Percentiles rank a stretch among this genome's conserved stretches.
Conservation (phyloP, 768 basidiomycete species). For the Kwoniella sp. region DNA sequence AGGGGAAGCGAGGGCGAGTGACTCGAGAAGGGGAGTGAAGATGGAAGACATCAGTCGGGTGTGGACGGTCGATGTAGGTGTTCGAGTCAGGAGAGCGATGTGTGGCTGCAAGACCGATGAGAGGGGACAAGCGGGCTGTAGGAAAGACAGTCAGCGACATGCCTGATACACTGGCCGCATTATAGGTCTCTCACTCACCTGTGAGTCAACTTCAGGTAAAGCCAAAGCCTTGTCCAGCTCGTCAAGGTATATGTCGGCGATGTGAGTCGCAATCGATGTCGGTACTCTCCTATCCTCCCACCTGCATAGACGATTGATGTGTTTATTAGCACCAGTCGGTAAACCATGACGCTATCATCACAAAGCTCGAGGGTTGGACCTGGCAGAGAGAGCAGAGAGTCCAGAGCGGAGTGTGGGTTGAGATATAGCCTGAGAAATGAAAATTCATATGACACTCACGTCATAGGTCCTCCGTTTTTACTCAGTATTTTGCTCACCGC, state of each 20-base stretch:
- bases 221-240: slow-evolving; percentile 70
- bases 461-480: slow-evolving; percentile 73
- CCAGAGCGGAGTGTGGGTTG: no score
- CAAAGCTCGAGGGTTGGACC: no score
- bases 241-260: slow-evolving; percentile 84
- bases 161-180: no score
- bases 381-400: no score
- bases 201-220: slow-evolving; percentile 58
- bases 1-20: slow-evolving; percentile 58
- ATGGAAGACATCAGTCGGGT: slow-evolving; percentile 71
- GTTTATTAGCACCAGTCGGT: no score
- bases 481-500: slow-evolving; percentile 73
- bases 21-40: slow-evolving; percentile 69
- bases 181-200: slow-evolving; percentile 21
- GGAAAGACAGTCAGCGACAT: no score
- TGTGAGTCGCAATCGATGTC: slow-evolving; percentile 74
- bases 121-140: slow-evolving; percentile 60
- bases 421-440: no score
- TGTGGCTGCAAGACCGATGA: slow-evolving; percentile 69
- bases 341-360: no score
- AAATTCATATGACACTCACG: slow-evolving; percentile 68
- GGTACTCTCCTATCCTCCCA: slow-evolving; percentile 73
- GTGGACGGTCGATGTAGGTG: slow-evolving; percentile 67
- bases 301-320: slow-evolving; percentile 56
- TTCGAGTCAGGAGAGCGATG: slow-evolving; percentile 69